These are phyloP conservation scores for Ceratobasidium sp. DNA, from an alignment of 1,284 basidiomycete species.

Conservation along the genomic window DNA sequence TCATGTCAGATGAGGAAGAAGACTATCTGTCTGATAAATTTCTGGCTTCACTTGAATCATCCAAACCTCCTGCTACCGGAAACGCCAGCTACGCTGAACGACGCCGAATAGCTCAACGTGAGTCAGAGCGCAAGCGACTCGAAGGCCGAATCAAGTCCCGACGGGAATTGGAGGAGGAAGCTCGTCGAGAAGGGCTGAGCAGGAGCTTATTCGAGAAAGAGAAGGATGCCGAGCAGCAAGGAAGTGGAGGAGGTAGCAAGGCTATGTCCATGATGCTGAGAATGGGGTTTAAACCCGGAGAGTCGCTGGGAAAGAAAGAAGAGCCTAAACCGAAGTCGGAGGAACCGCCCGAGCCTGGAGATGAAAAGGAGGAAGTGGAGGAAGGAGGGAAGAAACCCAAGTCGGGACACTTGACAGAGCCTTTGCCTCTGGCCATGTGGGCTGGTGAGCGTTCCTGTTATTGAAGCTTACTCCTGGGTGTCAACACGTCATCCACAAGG, in stretches of 20 bases:
- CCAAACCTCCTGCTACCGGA: not conserved
- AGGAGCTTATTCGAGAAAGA: slow-evolving; percentile 80
- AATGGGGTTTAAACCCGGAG: slow-evolving; percentile 85
- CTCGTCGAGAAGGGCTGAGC: slow-evolving; percentile 74
- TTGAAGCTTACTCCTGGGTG: not conserved
- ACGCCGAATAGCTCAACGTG: slow-evolving; percentile 67
- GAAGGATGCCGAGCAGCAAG: slow-evolving; percentile 43
- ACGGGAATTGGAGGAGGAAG: slow-evolving; percentile 73
- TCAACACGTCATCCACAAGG: slow-evolving; percentile 55
- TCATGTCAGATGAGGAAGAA: slow-evolving; percentile 63
- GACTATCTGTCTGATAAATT: slow-evolving; percentile 89
- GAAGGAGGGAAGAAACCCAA: slow-evolving; percentile 43
- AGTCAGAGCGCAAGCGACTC: slow-evolving; percentile 66
- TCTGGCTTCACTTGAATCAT: slow-evolving; percentile 49
- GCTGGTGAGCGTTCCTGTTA: slow-evolving; percentile 60
- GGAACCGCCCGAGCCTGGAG: not conserved
- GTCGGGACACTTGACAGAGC: slow-evolving; percentile 60
- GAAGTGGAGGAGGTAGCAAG: slow-evolving; percentile 63
- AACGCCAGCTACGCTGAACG: slow-evolving; percentile 61
- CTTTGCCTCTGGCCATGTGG: slow-evolving; percentile 78
- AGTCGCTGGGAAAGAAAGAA: slow-evolving; percentile 65
- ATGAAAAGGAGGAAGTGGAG: slow-evolving; percentile 35
- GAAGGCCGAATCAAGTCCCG: slow-evolving; percentile 58
- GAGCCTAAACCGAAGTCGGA: not conserved
- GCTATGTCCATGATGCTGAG: slow-evolving; percentile 86